A percentile compares a stretch with the other conserved stretches of the same genome.
phyloP scores from a whole-genome alignment of 1,139 yeast species.

The Hemisphaericaspora xylanilytica region DNA sequence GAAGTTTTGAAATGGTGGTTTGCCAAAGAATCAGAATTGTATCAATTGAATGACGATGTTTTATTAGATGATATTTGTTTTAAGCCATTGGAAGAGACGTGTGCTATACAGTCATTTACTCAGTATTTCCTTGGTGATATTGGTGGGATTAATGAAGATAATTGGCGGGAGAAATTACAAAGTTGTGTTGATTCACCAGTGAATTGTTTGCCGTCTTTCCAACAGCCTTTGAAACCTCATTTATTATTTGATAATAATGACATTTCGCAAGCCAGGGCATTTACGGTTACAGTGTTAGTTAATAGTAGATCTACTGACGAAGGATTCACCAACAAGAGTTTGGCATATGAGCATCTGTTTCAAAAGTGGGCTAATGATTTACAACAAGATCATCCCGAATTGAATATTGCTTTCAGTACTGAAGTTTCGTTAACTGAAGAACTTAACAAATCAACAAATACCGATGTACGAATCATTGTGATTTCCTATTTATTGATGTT shows the following conservation, averaged over 20 bases:
- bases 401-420: conserved; percentile 72
- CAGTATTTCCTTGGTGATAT: conserved; percentile 80
- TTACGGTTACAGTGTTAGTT: conserved; percentile 70
- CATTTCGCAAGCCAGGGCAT: conserved; percentile 62
- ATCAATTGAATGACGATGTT: conserved; percentile 24
- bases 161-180: conserved; percentile 55
- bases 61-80: conserved; percentile 71
- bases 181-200: conserved; percentile 80
- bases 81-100: conserved; percentile 72
- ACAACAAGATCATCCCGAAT: conserved; percentile 46
- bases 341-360: conserved; percentile 63
- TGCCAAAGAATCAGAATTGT: conserved; percentile 61
- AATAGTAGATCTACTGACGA: conserved; percentile 36
- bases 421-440: conserved; percentile 84
- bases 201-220: conserved; percentile 83
- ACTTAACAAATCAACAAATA: conserved; percentile 73
- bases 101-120: conserved; percentile 87
- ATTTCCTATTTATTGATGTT: conserved; percentile 88
- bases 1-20: conserved; percentile 86
- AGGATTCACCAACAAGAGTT: conserved; percentile 41
- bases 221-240: conserved; percentile 79
- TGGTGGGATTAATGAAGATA: conserved; percentile 41
- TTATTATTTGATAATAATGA: conserved; percentile 56
- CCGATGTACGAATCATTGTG: conserved; percentile 69
- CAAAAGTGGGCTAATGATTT: conserved; percentile 55